phyloP scores from a whole-genome alignment of 2,329 filamentous ascomycete species.

The Lasiodiplodia sp. region DNA sequence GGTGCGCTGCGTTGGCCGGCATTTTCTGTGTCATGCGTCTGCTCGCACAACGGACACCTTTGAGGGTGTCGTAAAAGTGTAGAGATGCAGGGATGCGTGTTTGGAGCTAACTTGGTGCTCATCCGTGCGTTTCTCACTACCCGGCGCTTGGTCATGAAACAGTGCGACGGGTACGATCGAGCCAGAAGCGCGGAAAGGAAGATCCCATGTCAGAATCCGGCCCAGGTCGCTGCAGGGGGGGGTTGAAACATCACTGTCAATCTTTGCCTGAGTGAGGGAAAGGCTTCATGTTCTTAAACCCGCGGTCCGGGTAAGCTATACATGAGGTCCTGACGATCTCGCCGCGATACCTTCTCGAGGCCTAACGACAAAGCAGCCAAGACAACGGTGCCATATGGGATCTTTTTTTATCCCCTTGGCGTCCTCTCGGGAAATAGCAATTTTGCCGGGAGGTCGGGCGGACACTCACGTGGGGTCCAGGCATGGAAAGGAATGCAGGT shows the following conservation, averaged over 20 bases:
- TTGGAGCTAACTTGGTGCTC: no score
- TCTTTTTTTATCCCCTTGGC: neutral
- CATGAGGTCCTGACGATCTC: constrained; percentile 20
- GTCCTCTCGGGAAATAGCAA: neutral
- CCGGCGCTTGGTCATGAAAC: no score
- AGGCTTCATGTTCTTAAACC: constrained; percentile 1
- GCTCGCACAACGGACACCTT: no score
- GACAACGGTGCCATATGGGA: no score
- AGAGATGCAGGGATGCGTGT: no score
- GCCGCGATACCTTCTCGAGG: neutral
- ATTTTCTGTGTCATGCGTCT: no score
- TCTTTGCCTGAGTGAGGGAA: constrained; percentile 11
- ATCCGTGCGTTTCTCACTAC: no score
- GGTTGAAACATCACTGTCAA: neutral
- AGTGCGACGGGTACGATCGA: no score
- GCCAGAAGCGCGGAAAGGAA: neutral
- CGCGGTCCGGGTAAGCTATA: constrained; percentile 20
- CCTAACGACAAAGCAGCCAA: neutral
- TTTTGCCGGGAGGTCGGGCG: neutral
- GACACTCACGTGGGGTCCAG: neutral
- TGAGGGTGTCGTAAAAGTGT: no score
- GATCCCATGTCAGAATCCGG: neutral
- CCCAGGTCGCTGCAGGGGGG: neutral
- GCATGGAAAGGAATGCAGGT: neutral
- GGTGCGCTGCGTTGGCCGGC: no score